Evolutionary conservation across 1,284 basidiomycete genomes (phyloP).

Genomic region (Athelia sp.): DNA sequence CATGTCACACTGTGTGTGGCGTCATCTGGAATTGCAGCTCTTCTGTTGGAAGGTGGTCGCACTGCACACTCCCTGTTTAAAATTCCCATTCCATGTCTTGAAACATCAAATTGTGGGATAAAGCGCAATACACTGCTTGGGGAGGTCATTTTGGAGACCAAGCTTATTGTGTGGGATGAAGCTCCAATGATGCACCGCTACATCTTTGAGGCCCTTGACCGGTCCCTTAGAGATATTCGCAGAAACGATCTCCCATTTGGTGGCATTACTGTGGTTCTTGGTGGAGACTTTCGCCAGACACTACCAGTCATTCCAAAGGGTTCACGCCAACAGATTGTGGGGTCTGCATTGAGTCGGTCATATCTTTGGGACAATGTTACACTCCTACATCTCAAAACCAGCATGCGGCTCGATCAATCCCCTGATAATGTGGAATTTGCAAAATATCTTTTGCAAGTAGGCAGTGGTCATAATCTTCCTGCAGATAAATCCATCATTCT

Average conservation of each 20-base stretch:
- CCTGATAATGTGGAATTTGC: slow-evolving; percentile 20
- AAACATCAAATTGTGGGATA: slow-evolving; percentile 26
- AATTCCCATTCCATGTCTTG: slow-evolving; percentile 33
- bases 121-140: neutral
- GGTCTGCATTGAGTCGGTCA: slow-evolving; percentile 20
- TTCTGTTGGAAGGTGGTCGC: slow-evolving; percentile 33
- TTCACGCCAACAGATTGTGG: slow-evolving; percentile 21
- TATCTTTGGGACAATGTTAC: slow-evolving; percentile 20
- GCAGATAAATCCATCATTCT: slow-evolving; percentile 13
- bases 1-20: slow-evolving; percentile 37
- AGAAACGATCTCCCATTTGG: slow-evolving; percentile 28
- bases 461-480: slow-evolving; percentile 17
- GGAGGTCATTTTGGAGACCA: slow-evolving; percentile 18
- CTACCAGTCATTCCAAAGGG: slow-evolving; percentile 33
- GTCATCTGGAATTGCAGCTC: slow-evolving; percentile 40
- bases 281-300: slow-evolving; percentile 38
- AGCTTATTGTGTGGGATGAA: slow-evolving; percentile 35
- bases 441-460: slow-evolving; percentile 26
- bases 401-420: slow-evolving; percentile 22
- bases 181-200: slow-evolving; percentile 27
- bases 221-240: slow-evolving; percentile 24
- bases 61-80: slow-evolving; percentile 40
- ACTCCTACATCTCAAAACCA: slow-evolving; percentile 18
- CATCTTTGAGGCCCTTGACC: slow-evolving; percentile 27
- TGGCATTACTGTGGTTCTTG: slow-evolving; percentile 34